Conservation (phyloP, 2,329 filamentous ascomycete species). For the Bipolaris oryzae region DNA sequence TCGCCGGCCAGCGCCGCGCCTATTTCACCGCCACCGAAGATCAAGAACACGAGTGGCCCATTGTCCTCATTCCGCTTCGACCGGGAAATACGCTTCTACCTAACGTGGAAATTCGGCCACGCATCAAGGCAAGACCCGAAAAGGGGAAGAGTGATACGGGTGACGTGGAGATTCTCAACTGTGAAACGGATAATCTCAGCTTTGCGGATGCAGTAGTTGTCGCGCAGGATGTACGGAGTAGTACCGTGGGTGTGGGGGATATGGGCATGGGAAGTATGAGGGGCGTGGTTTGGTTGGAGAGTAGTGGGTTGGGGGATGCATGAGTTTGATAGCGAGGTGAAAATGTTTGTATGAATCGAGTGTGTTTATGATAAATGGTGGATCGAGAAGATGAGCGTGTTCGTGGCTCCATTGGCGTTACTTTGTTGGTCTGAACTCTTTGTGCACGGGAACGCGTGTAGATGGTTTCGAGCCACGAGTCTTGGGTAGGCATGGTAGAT, state of each 20-base stretch:
- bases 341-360: not conserved
- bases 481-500: too few species aligned
- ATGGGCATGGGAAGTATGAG: conserved; percentile 29
- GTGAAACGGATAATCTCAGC: conserved; percentile 81
- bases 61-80: conserved; percentile 80
- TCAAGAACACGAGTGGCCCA: conserved; percentile 61
- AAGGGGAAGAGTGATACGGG: conserved; percentile 11
- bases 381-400: too few species aligned
- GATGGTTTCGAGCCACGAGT: too few species aligned
- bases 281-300: conserved; percentile 41
- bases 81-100: conserved; percentile 81
- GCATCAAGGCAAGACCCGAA: conserved; percentile 51
- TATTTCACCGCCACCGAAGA: conserved; percentile 68
- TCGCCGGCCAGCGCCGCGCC: conserved; percentile 80
- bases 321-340: not conserved
- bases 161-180: conserved; percentile 53
- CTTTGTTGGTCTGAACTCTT: too few species aligned
- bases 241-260: conserved; percentile 56
- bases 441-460: too few species aligned
- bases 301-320: conserved; percentile 8
- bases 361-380: too few species aligned
- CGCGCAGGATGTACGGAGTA: conserved; percentile 70
- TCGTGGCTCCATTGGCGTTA: too few species aligned
- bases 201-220: conserved; percentile 78
- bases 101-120: conserved; percentile 73